These are phyloP conservation scores for Sparassis latifolia DNA, from an alignment of 1,284 basidiomycete species.

Conservation along the genomic window DNA sequence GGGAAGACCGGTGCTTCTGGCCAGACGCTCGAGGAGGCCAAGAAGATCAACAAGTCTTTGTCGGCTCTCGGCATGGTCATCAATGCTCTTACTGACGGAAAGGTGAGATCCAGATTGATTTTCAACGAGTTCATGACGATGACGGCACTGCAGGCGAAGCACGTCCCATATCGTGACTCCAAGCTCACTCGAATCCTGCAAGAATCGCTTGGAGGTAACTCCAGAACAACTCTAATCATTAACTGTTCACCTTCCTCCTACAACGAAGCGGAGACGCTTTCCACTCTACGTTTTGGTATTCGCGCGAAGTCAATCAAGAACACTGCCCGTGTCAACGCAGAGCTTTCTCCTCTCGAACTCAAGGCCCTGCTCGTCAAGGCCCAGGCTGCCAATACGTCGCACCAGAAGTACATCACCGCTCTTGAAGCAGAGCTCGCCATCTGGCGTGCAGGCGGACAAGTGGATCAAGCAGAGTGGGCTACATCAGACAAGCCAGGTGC, in stretches of 20 bases:
- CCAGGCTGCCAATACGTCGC: conserved; percentile 77
- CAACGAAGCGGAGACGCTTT: conserved; percentile 96
- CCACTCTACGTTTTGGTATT: conserved; percentile 96
- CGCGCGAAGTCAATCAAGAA: conserved; percentile 99
- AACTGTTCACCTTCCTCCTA: conserved; percentile 98
- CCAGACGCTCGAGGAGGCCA: conserved; percentile 98
- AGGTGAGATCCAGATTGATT: conserved; percentile 46
- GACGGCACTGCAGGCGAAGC: conserved; percentile 64
- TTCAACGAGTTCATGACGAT: background rate
- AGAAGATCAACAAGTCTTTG: conserved; percentile 99
- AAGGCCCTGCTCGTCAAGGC: conserved; percentile 91
- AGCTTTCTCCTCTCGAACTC: conserved; percentile 94
- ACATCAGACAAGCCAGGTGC: conserved; percentile 53
- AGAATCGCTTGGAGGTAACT: conserved; percentile 99
- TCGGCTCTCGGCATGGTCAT: conserved; percentile 99
- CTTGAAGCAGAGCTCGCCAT: conserved; percentile 89
- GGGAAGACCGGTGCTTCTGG: conserved; percentile 99
- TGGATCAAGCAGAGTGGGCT: conserved; percentile 85
- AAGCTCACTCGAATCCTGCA: conserved; percentile 99
- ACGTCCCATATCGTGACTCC: conserved; percentile 98
- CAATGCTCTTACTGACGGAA: conserved; percentile 94
- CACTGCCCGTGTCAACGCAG: conserved; percentile 96
- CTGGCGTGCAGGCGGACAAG: conserved; percentile 87
- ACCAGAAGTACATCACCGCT: conserved; percentile 83
- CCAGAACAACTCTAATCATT: conserved; percentile 97